These are phyloP conservation scores for Blastomyces silverae DNA, from an alignment of 2,329 filamentous ascomycete genomes.

Conservation along the genomic window DNA sequence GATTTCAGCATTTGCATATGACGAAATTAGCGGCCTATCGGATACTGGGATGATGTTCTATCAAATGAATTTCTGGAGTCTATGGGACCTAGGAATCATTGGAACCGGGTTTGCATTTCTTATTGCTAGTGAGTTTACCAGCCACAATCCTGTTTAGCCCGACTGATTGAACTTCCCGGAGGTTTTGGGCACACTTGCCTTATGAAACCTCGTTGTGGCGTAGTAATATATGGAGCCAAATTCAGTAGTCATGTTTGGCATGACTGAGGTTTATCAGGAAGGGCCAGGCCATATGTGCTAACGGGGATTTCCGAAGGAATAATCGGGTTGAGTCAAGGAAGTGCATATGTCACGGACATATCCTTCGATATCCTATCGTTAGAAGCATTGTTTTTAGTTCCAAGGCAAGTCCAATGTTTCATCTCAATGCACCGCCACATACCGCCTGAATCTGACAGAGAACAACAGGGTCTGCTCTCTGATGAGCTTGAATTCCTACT, in stretches of 20 bases:
- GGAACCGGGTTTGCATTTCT: conserved; percentile 65
- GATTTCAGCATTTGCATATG: conserved; percentile 81
- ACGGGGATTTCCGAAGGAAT: conserved; percentile 46
- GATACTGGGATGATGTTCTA: conserved; percentile 86
- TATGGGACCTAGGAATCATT: conserved; percentile 69
- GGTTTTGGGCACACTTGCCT: not conserved
- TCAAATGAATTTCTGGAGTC: conserved; percentile 72
- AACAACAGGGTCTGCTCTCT: conserved; percentile 69
- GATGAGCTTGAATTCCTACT: conserved; percentile 79
- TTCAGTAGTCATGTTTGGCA: not conserved
- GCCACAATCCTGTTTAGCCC: not conserved
- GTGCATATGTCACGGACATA: conserved; percentile 60
- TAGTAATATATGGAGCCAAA: conserved; percentile 3
- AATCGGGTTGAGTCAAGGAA: conserved; percentile 57
- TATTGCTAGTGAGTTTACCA: conserved; percentile 54
- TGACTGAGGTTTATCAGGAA: conserved; percentile 1
- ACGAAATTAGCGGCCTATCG: conserved; percentile 75
- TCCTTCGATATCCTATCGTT: conserved; percentile 86
- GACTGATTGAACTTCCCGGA: conserved; percentile 19
- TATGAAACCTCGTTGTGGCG: not conserved
- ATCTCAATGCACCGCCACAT: conserved; percentile 12
- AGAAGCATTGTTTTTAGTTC: conserved; percentile 83
- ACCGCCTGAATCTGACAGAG: conserved; percentile 2
- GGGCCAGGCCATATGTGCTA: not conserved
- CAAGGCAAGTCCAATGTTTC: conserved; percentile 43